Evolutionary conservation across 768 basidiomycete genomes (phyloP).

Genomic region (Leccinum disarticulatum): DNA sequence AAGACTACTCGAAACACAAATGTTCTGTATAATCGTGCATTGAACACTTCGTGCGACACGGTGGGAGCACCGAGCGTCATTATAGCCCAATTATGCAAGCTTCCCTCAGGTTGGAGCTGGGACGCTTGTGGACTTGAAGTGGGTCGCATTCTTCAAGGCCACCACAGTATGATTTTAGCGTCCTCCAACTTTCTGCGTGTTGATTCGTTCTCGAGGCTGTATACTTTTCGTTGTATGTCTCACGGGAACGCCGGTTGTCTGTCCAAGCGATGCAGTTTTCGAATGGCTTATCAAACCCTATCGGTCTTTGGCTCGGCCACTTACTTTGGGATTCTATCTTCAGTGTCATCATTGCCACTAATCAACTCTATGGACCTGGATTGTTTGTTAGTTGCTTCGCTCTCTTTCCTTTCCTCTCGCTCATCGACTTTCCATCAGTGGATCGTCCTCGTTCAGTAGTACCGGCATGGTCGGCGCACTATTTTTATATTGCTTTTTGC

Average conservation of each 20-base stretch:
- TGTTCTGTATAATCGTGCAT: constrained; percentile 59
- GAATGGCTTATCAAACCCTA: constrained; percentile 68
- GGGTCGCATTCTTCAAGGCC: constrained; percentile 73
- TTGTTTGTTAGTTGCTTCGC: constrained; percentile 48
- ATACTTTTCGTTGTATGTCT: constrained; percentile 74
- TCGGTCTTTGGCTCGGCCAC: constrained; percentile 79
- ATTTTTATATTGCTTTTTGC: constrained; percentile 65
- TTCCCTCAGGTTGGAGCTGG: constrained; percentile 59
- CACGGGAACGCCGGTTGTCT: constrained; percentile 61
- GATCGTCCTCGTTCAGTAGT: constrained; percentile 69
- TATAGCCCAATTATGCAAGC: constrained; percentile 49
- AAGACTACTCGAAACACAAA: too few relatives aligned
- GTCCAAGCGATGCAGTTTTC: constrained; percentile 84
- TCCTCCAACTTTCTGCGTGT: background rate
- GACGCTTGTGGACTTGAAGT: constrained; percentile 63
- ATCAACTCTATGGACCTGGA: constrained; percentile 70
- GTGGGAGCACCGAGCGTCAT: constrained; percentile 51
- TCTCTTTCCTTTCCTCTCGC: background rate
- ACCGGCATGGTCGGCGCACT: constrained; percentile 64
- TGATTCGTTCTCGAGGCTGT: constrained; percentile 47
- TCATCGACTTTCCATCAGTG: constrained; percentile 45
- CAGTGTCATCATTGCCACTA: constrained; percentile 56
- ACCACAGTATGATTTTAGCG: constrained; percentile 51
- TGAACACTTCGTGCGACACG: constrained; percentile 49
- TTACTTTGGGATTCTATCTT: constrained; percentile 69